Percentiles rank a stretch among this genome's conserved stretches.
Evolutionary conservation across 176 grass and related monocot species (phyloP).

Genomic region (Olyra latifolia): DNA sequence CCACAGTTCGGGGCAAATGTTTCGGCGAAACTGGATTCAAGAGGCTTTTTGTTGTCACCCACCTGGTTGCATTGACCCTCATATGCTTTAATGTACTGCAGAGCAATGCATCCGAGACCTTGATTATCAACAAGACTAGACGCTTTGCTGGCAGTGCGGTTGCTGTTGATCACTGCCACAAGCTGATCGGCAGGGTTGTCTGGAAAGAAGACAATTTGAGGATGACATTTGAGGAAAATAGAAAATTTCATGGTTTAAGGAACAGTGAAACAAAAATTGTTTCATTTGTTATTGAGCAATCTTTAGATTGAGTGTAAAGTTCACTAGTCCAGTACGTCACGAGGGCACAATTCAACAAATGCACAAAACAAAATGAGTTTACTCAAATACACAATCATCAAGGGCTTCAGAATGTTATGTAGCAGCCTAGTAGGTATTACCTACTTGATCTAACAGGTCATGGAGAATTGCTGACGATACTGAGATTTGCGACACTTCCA

Average conservation of each 20-base stretch:
- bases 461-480: not conserved
- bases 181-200: constrained; percentile 85
- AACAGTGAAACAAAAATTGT: not conserved
- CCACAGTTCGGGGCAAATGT: constrained; percentile 81
- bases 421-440: not conserved
- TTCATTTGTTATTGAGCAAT: not conserved
- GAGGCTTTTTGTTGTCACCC: constrained; percentile 63
- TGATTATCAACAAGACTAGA: constrained; percentile 58
- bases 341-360: not conserved
- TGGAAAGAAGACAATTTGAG: constrained; percentile 33
- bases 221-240: not conserved
- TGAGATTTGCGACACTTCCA: not conserved
- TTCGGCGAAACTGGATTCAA: constrained; percentile 57
- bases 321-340: not conserved
- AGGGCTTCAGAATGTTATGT: not conserved
- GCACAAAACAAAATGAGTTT: not conserved
- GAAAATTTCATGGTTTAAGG: constrained; percentile 12
- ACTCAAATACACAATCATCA: not conserved
- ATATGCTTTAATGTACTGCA: constrained; percentile 91
- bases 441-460: not conserved
- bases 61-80: constrained; percentile 68
- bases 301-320: not conserved
- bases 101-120: constrained; percentile 84
- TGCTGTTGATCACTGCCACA: constrained; percentile 69
- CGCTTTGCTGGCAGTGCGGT: constrained; percentile 78